Base-by-base conservation (phyloP, 352 stramenopile genomes). In the Globisporangium nodosum region DNA sequence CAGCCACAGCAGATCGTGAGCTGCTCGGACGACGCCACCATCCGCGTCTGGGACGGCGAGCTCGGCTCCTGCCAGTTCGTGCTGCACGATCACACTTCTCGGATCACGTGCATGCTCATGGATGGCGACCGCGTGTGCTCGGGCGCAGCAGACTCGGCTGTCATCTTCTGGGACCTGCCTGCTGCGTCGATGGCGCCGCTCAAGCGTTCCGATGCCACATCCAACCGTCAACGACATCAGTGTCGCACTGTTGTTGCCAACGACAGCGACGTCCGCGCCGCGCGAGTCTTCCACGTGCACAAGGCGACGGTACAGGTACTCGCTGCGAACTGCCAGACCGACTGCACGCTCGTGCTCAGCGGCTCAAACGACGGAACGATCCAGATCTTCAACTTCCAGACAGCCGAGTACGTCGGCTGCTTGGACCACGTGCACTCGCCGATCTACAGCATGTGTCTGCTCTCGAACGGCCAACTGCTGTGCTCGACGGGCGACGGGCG, bases 351-450 rank as follows among this genome's bases (percentile, higher is more conserved):
- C n/a, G 64, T 89, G 5, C 65, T 83, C 20, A 88, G 73, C 35
- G 74, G 78, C 21, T 92, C 82, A n/a, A 92, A 79, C 64, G 79
- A 92, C 33, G 78, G 80, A 0, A 84, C 72, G 5, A 88, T 92
- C 43, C 82, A 92, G 42, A 68, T 84, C 42, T 92, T 89, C 56
- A 74, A 81, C 31, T 61, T 70, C 0, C 56, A 52, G 16, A 75
- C 65, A 1, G 61, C 81, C 27, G 52, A 76, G 31, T 71, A 85
- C 47, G 54, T 87, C n/a, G 71, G 73, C 5, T 68, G 61, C 1
- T 46, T 92, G 5, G 70, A 80, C 42, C 58, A 63, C 33, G 69
- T 79, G 5, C 51, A 76, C 30, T 74, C 74, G 3, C 76, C 82
- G 2, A 68, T 89, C 24, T 92, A 90, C 56, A 80, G 69, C 12